These are phyloP conservation scores for Grammothele lineata DNA, from an alignment of 768 basidiomycete species.

Conservation along the genomic window DNA sequence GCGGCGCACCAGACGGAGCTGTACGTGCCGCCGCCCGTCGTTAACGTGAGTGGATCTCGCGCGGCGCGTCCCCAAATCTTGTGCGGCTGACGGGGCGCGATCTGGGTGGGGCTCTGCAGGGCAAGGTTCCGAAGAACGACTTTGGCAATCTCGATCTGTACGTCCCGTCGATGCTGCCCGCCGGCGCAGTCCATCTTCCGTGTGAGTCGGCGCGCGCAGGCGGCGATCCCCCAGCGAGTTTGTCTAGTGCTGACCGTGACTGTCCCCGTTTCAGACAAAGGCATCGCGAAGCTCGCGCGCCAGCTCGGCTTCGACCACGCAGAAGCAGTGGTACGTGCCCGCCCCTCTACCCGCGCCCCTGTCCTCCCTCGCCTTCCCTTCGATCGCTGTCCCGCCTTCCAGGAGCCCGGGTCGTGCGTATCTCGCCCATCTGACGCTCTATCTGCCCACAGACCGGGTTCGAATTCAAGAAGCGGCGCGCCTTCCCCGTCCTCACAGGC, in stretches of 20 bases:
- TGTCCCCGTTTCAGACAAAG: constrained; percentile 48
- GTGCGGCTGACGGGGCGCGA: too few species aligned
- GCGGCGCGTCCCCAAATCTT: too few species aligned
- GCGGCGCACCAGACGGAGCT: constrained; percentile 78
- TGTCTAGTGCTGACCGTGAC: not conserved
- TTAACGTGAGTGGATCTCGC: constrained; percentile 57
- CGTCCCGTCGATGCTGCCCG: constrained; percentile 90
- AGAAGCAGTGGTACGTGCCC: constrained; percentile 81
- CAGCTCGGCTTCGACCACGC: constrained; percentile 86
- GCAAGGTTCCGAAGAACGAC: constrained; percentile 88
- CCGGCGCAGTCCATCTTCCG: constrained; percentile 84
- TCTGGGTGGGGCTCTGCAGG: too few species aligned
- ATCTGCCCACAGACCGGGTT: constrained; percentile 80
- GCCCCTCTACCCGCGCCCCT: not conserved
- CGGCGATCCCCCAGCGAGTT: too few species aligned
- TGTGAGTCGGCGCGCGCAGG: constrained; percentile 53
- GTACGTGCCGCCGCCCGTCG: constrained; percentile 74
- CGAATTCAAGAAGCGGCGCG: constrained; percentile 91
- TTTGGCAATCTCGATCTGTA: constrained; percentile 98
- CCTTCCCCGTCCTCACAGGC: constrained; percentile 80
- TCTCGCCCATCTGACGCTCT: constrained; percentile 4
- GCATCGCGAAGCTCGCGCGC: constrained; percentile 83
- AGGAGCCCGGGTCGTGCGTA: too few species aligned
- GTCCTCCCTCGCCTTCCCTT: constrained; percentile 18
- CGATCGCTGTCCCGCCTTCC: too few species aligned